Conservation (phyloP, 352 stramenopile species). For the Globisporangium okanoganense region DNA sequence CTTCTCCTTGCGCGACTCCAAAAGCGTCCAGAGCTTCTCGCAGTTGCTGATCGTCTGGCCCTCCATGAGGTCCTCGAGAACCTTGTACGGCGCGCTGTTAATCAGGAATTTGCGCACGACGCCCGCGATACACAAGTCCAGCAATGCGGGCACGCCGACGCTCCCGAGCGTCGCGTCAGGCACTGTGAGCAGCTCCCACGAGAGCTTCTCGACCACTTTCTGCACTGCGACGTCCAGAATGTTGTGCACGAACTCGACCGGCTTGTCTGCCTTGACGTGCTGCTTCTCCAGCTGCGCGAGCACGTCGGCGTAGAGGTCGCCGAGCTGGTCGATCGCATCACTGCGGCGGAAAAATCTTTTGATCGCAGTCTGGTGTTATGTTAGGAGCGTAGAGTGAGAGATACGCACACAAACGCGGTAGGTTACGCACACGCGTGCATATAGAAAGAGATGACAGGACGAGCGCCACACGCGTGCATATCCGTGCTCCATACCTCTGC, state of each 20-base stretch:
- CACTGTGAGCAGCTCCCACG: slow-evolving; percentile 72
- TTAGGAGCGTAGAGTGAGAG: not conserved
- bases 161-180: slow-evolving; percentile 41
- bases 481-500: slow-evolving; percentile 46
- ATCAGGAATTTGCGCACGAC: slow-evolving; percentile 58
- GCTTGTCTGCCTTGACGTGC: slow-evolving; percentile 23
- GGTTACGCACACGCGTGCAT: not conserved
- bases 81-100: slow-evolving; percentile 77
- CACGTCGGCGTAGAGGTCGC: slow-evolving; percentile 39
- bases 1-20: slow-evolving; percentile 73
- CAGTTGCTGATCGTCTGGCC: slow-evolving; percentile 84
- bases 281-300: slow-evolving; percentile 28
- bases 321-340: slow-evolving; percentile 51
- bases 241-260: slow-evolving; percentile 46
- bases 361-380: slow-evolving; percentile 46
- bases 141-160: slow-evolving; percentile 60
- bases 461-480: not conserved
- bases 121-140: slow-evolving; percentile 83
- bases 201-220: slow-evolving; percentile 74
- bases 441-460: not conserved
- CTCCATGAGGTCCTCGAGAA: slow-evolving; percentile 86
- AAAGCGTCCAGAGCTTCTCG: slow-evolving; percentile 80
- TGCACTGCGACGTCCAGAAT: slow-evolving; percentile 78
- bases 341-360: slow-evolving; percentile 47
- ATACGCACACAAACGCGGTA: not conserved